These are phyloP conservation scores for Tolypocladium ophioglossoides DNA, from an alignment of 2,329 filamentous ascomycete species.

Conservation along the genomic window DNA sequence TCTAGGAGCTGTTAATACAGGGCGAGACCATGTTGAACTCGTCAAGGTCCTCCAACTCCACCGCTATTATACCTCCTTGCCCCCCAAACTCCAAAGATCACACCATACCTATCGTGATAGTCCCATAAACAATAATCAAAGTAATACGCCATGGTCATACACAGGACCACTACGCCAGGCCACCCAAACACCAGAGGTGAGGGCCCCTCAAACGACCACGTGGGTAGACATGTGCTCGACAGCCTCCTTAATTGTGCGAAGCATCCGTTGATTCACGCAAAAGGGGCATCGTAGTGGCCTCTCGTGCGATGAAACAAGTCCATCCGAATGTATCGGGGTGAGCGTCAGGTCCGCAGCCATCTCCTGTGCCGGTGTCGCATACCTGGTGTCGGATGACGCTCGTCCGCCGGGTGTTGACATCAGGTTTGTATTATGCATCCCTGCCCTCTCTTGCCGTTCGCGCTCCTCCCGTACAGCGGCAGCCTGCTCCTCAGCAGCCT, in stretches of 20 bases:
- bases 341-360: conserved; percentile 34
- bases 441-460: conserved; percentile 33
- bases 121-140: neutral
- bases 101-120: neutral
- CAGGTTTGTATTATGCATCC: conserved; percentile 17
- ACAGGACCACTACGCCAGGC: neutral
- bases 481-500: conserved; percentile 46
- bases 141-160: neutral
- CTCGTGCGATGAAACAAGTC: conserved; percentile 33
- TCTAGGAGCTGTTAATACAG: neutral
- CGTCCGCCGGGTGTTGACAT: conserved; percentile 19
- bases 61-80: neutral
- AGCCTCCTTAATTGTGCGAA: conserved; percentile 49
- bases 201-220: conserved; percentile 36
- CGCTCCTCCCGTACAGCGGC: conserved; percentile 42
- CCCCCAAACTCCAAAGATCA: neutral
- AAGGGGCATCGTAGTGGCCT: conserved; percentile 47
- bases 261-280: conserved; percentile 51
- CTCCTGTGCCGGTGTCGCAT: conserved; percentile 23
- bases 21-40: neutral
- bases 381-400: conserved; percentile 20
- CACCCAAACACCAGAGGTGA: neutral
- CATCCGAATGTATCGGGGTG: conserved; percentile 43
- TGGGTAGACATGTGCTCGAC: conserved; percentile 54
- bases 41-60: neutral